These are phyloP conservation scores for Rhododendron vialii DNA, from an alignment of 148 eudicot species.

Conservation along the genomic window DNA sequence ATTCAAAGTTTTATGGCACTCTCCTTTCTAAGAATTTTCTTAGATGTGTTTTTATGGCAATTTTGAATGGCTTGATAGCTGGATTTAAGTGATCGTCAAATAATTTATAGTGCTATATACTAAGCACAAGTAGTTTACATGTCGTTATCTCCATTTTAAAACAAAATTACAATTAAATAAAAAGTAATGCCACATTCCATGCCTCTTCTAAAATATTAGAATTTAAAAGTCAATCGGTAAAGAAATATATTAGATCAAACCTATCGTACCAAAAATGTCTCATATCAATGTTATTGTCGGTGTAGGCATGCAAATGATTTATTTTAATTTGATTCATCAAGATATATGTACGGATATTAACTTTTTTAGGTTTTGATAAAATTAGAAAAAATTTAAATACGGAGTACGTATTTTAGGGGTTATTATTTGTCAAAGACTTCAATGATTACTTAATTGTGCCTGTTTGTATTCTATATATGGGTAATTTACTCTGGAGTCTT, in stretches of 20 bases:
- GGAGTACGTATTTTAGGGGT: neutral
- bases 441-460: neutral
- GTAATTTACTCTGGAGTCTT: neutral
- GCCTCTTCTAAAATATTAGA: neutral
- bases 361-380: no score
- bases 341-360: no score
- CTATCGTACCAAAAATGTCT: neutral
- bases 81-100: neutral
- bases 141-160: no score
- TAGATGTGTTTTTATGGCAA: neutral
- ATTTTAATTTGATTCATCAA: neutral
- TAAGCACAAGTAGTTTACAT: no score
- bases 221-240: neutral
- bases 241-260: neutral
- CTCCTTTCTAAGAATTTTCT: no score
- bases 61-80: neutral
- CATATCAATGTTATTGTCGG: neutral
- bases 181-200: no score
- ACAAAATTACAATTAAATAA: no score
- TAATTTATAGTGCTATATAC: no score
- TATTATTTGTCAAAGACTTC: neutral
- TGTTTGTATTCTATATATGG: neutral
- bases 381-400: no score
- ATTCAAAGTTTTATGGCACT: neutral
- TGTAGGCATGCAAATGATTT: neutral